These are phyloP conservation scores for Paramecium pentaurelia DNA, from an alignment of 73 alveolate genomes.

Conservation along the genomic window DNA sequence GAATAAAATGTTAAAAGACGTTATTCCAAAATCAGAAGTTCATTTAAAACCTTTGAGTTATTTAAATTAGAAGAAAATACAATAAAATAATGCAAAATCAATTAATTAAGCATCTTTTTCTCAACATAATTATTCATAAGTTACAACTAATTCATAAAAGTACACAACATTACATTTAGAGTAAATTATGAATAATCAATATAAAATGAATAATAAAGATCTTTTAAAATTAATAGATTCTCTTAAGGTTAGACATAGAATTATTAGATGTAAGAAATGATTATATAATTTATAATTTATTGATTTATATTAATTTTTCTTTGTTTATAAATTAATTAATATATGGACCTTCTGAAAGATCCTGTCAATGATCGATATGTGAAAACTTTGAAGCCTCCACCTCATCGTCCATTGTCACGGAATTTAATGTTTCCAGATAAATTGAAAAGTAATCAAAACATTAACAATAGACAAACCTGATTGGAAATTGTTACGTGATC, in stretches of 20 bases:
- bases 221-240: neutral
- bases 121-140: neutral
- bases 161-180: neutral
- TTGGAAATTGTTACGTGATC: constrained; percentile 56
- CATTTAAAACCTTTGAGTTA: neutral
- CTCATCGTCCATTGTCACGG: constrained; percentile 52
- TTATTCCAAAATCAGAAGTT: neutral
- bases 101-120: neutral
- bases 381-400: constrained; percentile 58
- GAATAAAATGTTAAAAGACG: constrained; percentile 1
- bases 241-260: neutral
- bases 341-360: constrained; percentile 52
- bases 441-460: neutral
- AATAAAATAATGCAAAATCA: neutral
- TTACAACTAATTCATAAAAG: neutral
- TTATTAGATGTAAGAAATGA: constrained; percentile 10
- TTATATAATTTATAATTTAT: neutral
- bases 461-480: constrained; percentile 41
- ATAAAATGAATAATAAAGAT: neutral
- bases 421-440: constrained; percentile 55
- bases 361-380: constrained; percentile 55
- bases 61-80: neutral
- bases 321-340: neutral
- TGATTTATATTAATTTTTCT: neutral
- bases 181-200: neutral